These are phyloP conservation scores for Brassica nigra DNA, from an alignment of 345 rosid genomes.

Conservation along the genomic window DNA sequence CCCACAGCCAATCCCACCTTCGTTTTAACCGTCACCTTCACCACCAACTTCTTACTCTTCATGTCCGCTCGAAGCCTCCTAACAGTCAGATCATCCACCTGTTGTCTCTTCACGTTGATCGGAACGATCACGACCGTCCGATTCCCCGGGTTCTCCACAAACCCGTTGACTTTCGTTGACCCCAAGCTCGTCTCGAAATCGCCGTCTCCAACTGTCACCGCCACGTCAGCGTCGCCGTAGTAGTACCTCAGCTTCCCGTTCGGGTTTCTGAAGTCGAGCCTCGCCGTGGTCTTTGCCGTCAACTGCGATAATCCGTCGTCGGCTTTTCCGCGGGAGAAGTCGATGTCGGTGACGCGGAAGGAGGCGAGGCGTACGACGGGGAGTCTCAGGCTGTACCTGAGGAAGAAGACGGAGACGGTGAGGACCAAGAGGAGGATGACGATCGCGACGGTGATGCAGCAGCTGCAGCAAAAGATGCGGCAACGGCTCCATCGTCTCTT, in stretches of 20 bases:
- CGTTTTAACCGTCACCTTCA: constrained; percentile 56
- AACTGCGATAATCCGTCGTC: constrained; percentile 51
- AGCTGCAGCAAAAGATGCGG: constrained; percentile 58
- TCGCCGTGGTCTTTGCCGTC: constrained; percentile 46
- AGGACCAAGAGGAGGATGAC: constrained; percentile 43
- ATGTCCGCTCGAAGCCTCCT: constrained; percentile 42
- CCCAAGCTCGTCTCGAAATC: constrained; percentile 50
- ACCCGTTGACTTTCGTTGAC: constrained; percentile 46
- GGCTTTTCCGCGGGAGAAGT: constrained; percentile 44
- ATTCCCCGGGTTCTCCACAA: constrained; percentile 49
- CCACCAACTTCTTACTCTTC: constrained; percentile 48
- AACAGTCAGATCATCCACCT: constrained; percentile 49
- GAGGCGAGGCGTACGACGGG: constrained; percentile 74
- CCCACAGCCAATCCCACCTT: constrained; percentile 52
- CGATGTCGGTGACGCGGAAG: constrained; percentile 46
- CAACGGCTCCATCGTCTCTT: constrained; percentile 46
- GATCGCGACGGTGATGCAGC: constrained; percentile 40
- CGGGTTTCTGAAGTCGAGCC: constrained; percentile 63
- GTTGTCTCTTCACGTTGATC: constrained; percentile 45
- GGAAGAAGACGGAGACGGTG: constrained; percentile 49
- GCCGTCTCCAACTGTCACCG: constrained; percentile 38
- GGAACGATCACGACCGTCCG: constrained; percentile 56
- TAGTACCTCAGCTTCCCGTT: constrained; percentile 52
- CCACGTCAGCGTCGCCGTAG: constrained; percentile 52
- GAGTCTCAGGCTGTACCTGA: constrained; percentile 67